Base-by-base conservation (phyloP, 140 eudicot genomes). In the Oenanthe javanica region DNA sequence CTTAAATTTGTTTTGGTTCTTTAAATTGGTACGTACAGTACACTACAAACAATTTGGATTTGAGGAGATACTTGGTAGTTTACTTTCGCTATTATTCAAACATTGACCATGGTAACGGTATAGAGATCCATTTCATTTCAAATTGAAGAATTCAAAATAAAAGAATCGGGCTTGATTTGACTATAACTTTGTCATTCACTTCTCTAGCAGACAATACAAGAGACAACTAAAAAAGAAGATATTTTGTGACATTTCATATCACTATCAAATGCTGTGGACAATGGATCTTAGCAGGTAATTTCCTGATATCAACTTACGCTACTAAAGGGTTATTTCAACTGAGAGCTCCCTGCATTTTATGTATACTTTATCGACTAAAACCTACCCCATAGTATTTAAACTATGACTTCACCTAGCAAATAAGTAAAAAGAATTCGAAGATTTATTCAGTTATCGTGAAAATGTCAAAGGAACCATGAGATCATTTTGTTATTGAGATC, bases 361-460 rank as follows among this genome's bases (percentile, higher is more conserved):
- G 12, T 21, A 21, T 6, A 59, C 67, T 59, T 59, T 0, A 21
- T 54, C 0, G 36, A 31, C 36, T 31, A 31, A 31, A 31, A 31
- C 36, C 36, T 31, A 31, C 36, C 36, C 36, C 36, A 31, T 31
- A 31, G 36, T 31, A 31, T 31, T 31, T 31, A 16, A 54, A 16
- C 61, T 54, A 54, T 54, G 61, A 16, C 61, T 43, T 23, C 72
- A 4, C 12, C 9, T n/a, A 21, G 36, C 25, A n/a, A 6, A 43
- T 5, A 43, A 25, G 40, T n/a, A 14, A 42, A 21, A 23, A 66
- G 40, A 66, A 66, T n/a, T n/a, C 2, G 36, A 59, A 61, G 4
- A 61, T n/a, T 16, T 71, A 38, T 70, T 70, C 75, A 38, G 75
- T 70, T 70, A 70, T 70, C 38, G 25, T 15, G 48, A 71, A 71